These are phyloP conservation scores for Candida caryicola DNA, from an alignment of 805 yeast genomes.

Conservation along the genomic window DNA sequence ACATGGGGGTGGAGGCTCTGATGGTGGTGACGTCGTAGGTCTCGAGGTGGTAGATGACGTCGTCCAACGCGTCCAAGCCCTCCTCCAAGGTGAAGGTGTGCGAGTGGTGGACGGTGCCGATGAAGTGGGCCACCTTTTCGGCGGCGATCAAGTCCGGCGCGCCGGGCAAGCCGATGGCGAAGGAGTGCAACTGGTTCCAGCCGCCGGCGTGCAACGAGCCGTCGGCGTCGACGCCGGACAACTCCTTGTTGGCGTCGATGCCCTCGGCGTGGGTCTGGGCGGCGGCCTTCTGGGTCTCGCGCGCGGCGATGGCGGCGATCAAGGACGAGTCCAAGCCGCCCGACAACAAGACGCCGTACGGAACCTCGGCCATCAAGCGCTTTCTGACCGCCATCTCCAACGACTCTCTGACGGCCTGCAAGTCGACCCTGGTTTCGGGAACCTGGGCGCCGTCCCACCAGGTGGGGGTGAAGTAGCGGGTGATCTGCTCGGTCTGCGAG, in stretches of 20 bases:
- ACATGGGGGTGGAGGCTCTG: constrained; percentile 99
- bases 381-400: constrained; percentile 95
- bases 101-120: constrained; percentile 96
- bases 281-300: constrained; percentile 85
- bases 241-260: constrained; percentile 60
- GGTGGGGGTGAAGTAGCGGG: constrained; percentile 85
- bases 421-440: constrained; percentile 77
- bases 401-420: constrained; percentile 65
- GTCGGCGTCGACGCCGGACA: constrained; percentile 88
- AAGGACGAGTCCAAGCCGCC: constrained; percentile 98
- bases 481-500: constrained; percentile 78
- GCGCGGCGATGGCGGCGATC: constrained; percentile 95
- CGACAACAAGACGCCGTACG: constrained; percentile 94
- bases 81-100: constrained; percentile 96
- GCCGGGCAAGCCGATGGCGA: constrained; percentile 94
- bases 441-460: constrained; percentile 88
- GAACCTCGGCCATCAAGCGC: constrained; percentile 99
- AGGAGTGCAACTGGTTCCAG: constrained; percentile 86
- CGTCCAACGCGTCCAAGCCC: constrained; percentile 92
- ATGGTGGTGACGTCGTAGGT: constrained; percentile 98
- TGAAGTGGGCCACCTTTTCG: constrained; percentile 90
- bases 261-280: constrained; percentile 45
- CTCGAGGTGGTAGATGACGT: constrained; percentile 93
- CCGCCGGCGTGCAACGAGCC: constrained; percentile 80
- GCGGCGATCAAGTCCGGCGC: constrained; percentile 99